Base-by-base conservation (phyloP, 345 rosid species). In the Physaria fendleri region DNA sequence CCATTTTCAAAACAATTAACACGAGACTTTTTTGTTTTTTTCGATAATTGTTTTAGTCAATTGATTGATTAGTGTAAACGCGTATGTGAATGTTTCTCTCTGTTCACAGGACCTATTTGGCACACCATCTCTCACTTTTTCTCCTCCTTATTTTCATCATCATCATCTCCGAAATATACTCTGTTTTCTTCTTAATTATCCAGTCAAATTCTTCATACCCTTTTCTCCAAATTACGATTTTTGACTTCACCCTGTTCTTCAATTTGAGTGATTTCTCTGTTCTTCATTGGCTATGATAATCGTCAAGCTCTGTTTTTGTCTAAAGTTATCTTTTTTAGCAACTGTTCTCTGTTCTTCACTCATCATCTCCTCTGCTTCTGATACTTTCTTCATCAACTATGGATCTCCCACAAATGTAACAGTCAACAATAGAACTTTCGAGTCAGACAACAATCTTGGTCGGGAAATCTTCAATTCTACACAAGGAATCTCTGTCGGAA, bases 361-460 rank as follows among this genome's bases (percentile, higher is more conserved):
- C 45, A 13, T 67, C 54, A n/a, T 68, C 56, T 80, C 92, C 32
- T 66, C 73, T 55, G 92, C 84, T n/a, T 28, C 23, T 8, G 85
- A 81, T 21, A 73, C 46, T 56, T 79, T 81, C 53, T 70, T 90
- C 62, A 72, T 90, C 62, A 78, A 81, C 56, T 85, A 86, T 74
- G 98, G 96, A 62, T 87, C 97, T 10, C 28, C 40, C 14, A 46
- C 45, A 8, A 79, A 82, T 74, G 77, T 37, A 7, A 69, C 83
- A 3, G 65, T 77, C 8, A 72, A 56, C 20, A 60, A 60, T 24
- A 69, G 89, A 20, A 69, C 66, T 2, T 91, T 91, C 62, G 71
- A 15, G 0, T 73, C 87, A 24, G 92, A 87, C 50, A 21, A 27
- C 35, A 44, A 53, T 45, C 64, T 66, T 8, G 52, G 9, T 49